phyloP scores from a whole-genome alignment of 116 monocot species.

The Iris pallida region DNA sequence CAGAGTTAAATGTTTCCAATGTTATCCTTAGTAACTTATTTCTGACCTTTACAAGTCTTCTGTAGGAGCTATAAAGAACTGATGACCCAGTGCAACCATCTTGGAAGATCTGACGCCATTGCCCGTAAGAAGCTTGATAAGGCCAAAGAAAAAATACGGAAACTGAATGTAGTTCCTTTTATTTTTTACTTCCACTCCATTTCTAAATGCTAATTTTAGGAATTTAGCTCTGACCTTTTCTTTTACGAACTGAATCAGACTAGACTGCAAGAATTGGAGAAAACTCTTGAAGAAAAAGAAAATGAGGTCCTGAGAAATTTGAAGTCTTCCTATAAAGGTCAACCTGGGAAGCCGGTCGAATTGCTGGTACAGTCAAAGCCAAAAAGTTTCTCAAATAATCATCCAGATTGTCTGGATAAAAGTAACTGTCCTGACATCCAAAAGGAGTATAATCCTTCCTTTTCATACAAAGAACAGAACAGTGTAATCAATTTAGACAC shows the following conservation, averaged over 20 bases:
- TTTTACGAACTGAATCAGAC: conserved; percentile 24
- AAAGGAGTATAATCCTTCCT: conserved; percentile 11
- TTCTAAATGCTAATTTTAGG: background rate
- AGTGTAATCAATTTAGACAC: conserved; percentile 26
- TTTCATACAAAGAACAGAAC: conserved; percentile 10
- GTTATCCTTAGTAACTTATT: background rate
- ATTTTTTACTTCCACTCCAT: background rate
- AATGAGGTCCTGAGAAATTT: conserved; percentile 49
- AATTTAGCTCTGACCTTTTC: background rate
- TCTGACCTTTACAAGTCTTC: background rate
- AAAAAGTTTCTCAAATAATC: conserved; percentile 1
- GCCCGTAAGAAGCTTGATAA: conserved; percentile 61
- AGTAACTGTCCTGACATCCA: conserved; percentile 1
- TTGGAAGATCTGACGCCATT: conserved; percentile 77
- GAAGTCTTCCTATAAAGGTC: conserved; percentile 34
- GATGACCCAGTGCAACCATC: conserved; percentile 74
- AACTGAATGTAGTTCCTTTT: conserved; percentile 38
- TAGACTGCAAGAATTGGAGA: conserved; percentile 71
- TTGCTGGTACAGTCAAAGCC: conserved; percentile 2
- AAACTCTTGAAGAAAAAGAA: conserved; percentile 61
- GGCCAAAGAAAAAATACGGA: conserved; percentile 74
- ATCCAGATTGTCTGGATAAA: conserved; percentile 2
- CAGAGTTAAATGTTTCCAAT: background rate
- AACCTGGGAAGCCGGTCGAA: conserved; percentile 5
- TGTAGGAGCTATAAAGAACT: conserved; percentile 88